Conservation (phyloP, 805 yeast species). For the Pichia ethanolica region DNA sequence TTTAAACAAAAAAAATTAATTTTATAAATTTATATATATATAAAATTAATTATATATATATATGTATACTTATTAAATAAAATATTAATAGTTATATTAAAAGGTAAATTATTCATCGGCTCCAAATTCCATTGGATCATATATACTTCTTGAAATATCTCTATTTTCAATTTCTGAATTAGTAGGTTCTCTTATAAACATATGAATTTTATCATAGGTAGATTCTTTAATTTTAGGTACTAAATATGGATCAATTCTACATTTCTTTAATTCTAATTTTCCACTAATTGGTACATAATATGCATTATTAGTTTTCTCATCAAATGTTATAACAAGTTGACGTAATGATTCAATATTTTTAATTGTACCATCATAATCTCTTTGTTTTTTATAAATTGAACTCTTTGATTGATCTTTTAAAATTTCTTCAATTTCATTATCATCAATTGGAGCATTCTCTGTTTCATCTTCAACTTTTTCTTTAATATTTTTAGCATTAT, state of each 20-base stretch:
- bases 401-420: slow-evolving; percentile 29
- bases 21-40: too few relatives aligned
- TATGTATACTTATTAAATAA: too few relatives aligned
- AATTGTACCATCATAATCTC: slow-evolving; percentile 74
- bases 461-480: slow-evolving; percentile 39
- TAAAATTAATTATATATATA: too few relatives aligned
- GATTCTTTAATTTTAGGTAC: slow-evolving; percentile 48
- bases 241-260: slow-evolving; percentile 61
- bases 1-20: too few relatives aligned
- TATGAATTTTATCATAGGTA: slow-evolving; percentile 54
- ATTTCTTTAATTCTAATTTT: slow-evolving; percentile 73
- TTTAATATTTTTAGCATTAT: slow-evolving; percentile 35
- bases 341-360: slow-evolving; percentile 40
- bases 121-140: slow-evolving; percentile 73
- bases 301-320: slow-evolving; percentile 48
- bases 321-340: slow-evolving; percentile 65
- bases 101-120: slow-evolving; percentile 36
- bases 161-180: slow-evolving; percentile 59
- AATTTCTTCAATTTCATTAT: slow-evolving; percentile 36
- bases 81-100: too few relatives aligned
- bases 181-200: slow-evolving; percentile 64
- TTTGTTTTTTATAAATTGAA: slow-evolving; percentile 53
- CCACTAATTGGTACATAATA: slow-evolving; percentile 73
- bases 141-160: slow-evolving; percentile 61
- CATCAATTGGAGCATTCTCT: slow-evolving; percentile 39